A percentile compares a stretch with the other conserved stretches of the same genome.
Conservation (phyloP, 176 grass and related monocot genomes). For the Aechmea fasciata region DNA sequence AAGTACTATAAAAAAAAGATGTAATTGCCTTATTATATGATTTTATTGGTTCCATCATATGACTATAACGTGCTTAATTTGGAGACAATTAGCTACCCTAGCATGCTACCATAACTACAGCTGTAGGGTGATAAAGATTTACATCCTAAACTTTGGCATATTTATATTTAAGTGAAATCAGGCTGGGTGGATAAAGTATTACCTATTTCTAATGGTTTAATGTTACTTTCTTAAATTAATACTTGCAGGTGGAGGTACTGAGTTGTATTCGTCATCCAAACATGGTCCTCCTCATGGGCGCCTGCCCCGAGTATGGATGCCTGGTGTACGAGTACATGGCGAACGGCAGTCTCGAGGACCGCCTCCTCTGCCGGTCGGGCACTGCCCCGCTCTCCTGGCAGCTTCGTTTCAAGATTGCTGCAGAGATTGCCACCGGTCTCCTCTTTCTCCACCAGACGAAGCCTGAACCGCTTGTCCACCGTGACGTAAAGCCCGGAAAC, state of each 20-base stretch:
- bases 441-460: constrained; percentile 72
- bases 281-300: constrained; percentile 80
- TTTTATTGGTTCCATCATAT: too few species aligned
- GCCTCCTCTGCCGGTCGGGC: constrained; percentile 50
- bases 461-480: constrained; percentile 77
- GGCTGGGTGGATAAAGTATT: background rate
- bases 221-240: background rate
- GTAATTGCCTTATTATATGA: too few species aligned
- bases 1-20: too few species aligned
- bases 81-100: too few species aligned
- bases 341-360: constrained; percentile 70
- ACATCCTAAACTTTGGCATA: too few species aligned
- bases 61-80: too few species aligned
- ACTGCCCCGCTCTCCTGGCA: constrained; percentile 53
- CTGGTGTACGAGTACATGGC: constrained; percentile 87
- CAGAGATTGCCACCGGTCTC: constrained; percentile 54
- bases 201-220: background rate
- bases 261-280: constrained; percentile 72
- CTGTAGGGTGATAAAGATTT: too few species aligned
- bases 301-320: constrained; percentile 75
- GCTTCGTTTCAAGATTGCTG: constrained; percentile 69
- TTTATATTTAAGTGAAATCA: background rate
- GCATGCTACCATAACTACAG: too few species aligned
- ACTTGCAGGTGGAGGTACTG: constrained; percentile 57
- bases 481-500: constrained; percentile 84